phyloP scores from a whole-genome alignment of 1,139 yeast species.

The Lodderomyces margitis region DNA sequence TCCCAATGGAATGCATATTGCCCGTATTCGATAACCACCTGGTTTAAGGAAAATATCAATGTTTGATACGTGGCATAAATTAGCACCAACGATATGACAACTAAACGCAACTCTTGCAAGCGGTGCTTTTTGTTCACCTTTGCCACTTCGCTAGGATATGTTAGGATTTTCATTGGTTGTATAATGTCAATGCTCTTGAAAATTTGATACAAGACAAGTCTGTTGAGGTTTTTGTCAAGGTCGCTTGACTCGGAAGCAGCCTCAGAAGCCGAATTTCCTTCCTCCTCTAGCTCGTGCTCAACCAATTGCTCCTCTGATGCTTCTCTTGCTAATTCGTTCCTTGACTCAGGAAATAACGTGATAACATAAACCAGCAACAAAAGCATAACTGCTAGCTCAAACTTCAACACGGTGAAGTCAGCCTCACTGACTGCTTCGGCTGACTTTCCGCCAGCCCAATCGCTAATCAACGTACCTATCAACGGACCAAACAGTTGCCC shows the following conservation, averaged over 20 bases:
- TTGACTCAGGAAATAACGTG: conserved; percentile 55
- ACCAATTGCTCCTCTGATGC: conserved; percentile 39
- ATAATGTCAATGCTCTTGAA: conserved; percentile 26
- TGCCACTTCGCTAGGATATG: conserved; percentile 8
- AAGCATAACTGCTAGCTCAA: conserved; percentile 25
- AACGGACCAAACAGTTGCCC: conserved; percentile 68
- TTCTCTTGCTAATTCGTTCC: conserved; percentile 42
- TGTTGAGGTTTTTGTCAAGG: not conserved
- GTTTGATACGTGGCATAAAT: conserved; percentile 35
- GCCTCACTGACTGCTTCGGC: conserved; percentile 17
- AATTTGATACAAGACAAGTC: conserved; percentile 4
- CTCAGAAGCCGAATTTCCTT: not conserved
- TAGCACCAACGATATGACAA: conserved; percentile 44
- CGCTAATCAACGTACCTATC: conserved; percentile 38
- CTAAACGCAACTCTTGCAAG: conserved; percentile 21
- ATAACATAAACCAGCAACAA: conserved; percentile 29
- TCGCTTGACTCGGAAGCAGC: not conserved
- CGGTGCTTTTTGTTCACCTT: conserved; percentile 7
- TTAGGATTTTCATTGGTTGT: conserved; percentile 34
- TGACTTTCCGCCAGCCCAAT: not conserved
- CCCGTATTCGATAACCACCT: conserved; percentile 49
- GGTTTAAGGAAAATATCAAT: conserved; percentile 37
- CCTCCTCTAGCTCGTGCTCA: conserved; percentile 1
- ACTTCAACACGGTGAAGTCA: conserved; percentile 27
- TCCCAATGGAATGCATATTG: conserved; percentile 59